Conservation (phyloP, 2,329 filamentous ascomycete genomes). For the Alternaria longipes region DNA sequence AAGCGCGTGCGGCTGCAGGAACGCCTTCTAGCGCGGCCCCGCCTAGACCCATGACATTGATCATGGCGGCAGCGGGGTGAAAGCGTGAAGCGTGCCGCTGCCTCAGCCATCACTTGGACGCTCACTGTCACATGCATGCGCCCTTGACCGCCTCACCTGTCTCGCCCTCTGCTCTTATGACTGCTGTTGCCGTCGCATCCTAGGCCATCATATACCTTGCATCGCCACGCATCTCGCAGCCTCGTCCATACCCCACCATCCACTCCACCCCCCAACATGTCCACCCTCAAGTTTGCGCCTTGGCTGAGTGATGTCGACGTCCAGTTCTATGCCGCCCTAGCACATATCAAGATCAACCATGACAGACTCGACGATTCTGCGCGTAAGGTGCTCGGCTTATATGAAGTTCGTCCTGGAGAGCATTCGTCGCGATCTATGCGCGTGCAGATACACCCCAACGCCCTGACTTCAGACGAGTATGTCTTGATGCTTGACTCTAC, state of each 20-base stretch:
- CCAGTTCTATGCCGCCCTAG: slow-evolving; percentile 93
- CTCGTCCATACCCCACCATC: slow-evolving; percentile 1
- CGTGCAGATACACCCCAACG: slow-evolving; percentile 89
- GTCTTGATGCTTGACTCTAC: slow-evolving; percentile 47
- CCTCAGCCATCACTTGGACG: slow-evolving; percentile 15
- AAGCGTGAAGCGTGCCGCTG: slow-evolving; percentile 1
- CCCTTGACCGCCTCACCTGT: slow-evolving; percentile 40
- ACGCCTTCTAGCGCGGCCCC: slow-evolving; percentile 33
- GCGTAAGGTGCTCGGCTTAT: slow-evolving; percentile 84
- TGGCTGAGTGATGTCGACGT: slow-evolving; percentile 95
- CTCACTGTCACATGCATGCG: slow-evolving; percentile 32
- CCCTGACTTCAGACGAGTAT: slow-evolving; percentile 83
- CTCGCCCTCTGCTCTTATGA: slow-evolving; percentile 29
- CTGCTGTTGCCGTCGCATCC: slow-evolving; percentile 21
- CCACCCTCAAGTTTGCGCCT: slow-evolving; percentile 77
- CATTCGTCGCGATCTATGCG: slow-evolving; percentile 79
- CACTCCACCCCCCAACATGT: slow-evolving; percentile 39
- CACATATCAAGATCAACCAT: slow-evolving; percentile 92
- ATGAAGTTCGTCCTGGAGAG: slow-evolving; percentile 80
- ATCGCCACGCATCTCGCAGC: slow-evolving; percentile 6
- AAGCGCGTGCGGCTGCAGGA: slow-evolving; percentile 34
- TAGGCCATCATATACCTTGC: slow-evolving; percentile 2
- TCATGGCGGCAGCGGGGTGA: slow-evolving; percentile 12
- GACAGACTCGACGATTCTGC: slow-evolving; percentile 96
- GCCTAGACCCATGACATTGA: slow-evolving; percentile 18